These are phyloP conservation scores for Suaeda aralocaspica DNA, from an alignment of 148 eudicot species.

Conservation along the genomic window DNA sequence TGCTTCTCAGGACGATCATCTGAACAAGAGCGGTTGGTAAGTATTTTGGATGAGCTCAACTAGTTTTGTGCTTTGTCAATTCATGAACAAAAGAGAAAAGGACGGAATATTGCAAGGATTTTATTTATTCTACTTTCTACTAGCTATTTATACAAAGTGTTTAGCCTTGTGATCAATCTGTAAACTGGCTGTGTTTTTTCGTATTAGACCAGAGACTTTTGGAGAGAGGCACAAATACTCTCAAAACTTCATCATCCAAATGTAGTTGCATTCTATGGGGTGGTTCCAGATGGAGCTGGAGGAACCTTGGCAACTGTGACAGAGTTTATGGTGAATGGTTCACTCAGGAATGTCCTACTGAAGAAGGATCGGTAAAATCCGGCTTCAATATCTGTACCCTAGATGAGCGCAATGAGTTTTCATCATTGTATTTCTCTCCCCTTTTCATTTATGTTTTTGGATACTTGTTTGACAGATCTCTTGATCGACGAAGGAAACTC, in stretches of 20 bases:
- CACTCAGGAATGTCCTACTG: constrained; percentile 73
- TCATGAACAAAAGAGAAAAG: not conserved
- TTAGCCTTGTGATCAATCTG: not conserved
- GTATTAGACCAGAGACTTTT: constrained; percentile 73
- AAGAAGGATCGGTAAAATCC: constrained; percentile 71
- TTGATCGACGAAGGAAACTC: constrained; percentile 77
- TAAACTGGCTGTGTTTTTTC: constrained; percentile 7
- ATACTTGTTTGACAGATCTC: constrained; percentile 47
- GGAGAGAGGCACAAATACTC: constrained; percentile 95
- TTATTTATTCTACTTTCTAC: constrained; percentile 6
- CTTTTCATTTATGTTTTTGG: constrained; percentile 3
- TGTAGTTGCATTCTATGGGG: constrained; percentile 95
- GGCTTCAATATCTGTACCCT: constrained; percentile 1
- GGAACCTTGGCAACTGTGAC: constrained; percentile 97
- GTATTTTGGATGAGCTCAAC: constrained; percentile 19
- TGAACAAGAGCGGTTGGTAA: constrained; percentile 87
- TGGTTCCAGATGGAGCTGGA: constrained; percentile 89
- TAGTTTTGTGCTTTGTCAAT: not conserved
- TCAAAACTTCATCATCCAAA: constrained; percentile 97
- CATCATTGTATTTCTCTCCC: not conserved
- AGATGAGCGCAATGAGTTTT: not conserved
- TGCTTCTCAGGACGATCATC: constrained; percentile 93
- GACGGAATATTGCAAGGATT: not conserved
- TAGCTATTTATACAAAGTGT: no score
- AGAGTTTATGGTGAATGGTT: constrained; percentile 91